phyloP scores from a whole-genome alignment of 2,329 filamentous ascomycete species.

The Drechslerella coelobrocha region DNA sequence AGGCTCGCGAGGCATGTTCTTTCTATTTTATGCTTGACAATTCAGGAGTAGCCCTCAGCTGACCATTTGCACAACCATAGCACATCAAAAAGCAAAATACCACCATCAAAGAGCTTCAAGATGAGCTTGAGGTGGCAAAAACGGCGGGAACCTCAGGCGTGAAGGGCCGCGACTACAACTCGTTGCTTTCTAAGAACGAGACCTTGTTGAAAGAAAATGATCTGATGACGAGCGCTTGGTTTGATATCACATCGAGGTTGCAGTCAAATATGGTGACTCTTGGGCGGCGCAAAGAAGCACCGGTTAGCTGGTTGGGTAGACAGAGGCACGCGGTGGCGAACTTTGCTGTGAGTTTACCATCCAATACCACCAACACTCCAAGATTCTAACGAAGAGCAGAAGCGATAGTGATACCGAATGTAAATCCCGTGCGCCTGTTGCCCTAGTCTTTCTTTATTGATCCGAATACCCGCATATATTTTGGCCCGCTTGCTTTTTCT shows the following conservation, averaged over 20 bases:
- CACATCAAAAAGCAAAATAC: constrained; percentile 56
- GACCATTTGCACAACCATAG: constrained; percentile 37
- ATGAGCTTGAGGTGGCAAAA: constrained; percentile 53
- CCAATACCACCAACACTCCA: not conserved
- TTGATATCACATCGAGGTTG: constrained; percentile 77
- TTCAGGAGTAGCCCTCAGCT: not conserved
- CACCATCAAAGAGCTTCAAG: constrained; percentile 56
- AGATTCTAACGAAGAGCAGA: constrained; percentile 1
- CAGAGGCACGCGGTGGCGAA: constrained; percentile 64
- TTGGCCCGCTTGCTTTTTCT: not conserved
- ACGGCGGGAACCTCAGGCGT: constrained; percentile 52
- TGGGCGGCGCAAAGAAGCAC: constrained; percentile 74
- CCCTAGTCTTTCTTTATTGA: not conserved
- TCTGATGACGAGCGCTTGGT: constrained; percentile 83
- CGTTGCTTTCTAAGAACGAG: constrained; percentile 61
- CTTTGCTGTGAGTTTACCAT: constrained; percentile 31
- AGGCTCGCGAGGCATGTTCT: constrained; percentile 53
- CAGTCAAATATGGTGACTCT: constrained; percentile 84
- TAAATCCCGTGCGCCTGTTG: not conserved
- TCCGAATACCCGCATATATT: constrained; percentile 2
- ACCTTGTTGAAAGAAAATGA: constrained; percentile 78
- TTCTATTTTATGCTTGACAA: not conserved
- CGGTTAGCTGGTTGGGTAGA: constrained; percentile 83
- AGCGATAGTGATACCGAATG: not conserved
- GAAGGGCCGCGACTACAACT: constrained; percentile 55